Conservation (phyloP, 1,284 basidiomycete genomes). For the Pyrrhoderma noxium region DNA sequence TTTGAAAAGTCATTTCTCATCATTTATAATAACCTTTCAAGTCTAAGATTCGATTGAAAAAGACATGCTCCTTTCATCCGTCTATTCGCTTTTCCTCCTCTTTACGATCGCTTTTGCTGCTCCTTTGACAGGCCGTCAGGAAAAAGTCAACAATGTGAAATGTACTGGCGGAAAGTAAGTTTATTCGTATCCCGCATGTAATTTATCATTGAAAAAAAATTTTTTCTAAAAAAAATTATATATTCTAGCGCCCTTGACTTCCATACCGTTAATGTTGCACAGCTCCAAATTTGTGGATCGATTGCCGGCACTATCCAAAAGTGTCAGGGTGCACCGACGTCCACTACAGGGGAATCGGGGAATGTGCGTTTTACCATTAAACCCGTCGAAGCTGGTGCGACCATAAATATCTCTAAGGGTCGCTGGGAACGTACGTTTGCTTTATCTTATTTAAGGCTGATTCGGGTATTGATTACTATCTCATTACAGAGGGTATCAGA, state of each 20-base stretch:
- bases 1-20: neutral
- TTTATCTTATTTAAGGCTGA: neutral
- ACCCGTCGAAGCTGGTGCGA: conserved; percentile 25
- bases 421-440: conserved; percentile 26
- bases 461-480: too few relatives aligned
- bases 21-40: too few relatives aligned
- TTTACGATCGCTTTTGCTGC: conserved; percentile 22
- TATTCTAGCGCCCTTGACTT: conserved; percentile 25
- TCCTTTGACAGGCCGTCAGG: conserved; percentile 23
- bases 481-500: conserved; percentile 25
- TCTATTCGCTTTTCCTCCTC: conserved; percentile 17
- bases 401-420: conserved; percentile 30
- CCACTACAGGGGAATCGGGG: conserved; percentile 25
- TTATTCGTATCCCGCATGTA: neutral
- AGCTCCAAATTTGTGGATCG: conserved; percentile 29
- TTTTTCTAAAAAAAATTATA: neutral
- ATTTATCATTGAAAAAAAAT: neutral
- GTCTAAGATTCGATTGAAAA: too few relatives aligned
- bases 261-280: conserved; percentile 29
- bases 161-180: conserved; percentile 20
- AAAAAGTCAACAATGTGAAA: conserved; percentile 24
- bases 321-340: conserved; percentile 28
- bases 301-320: conserved; percentile 28
- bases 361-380: conserved; percentile 26
- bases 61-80: conserved; percentile 17